A percentile compares a stretch with the other conserved stretches of the same genome.
phyloP scores from a whole-genome alignment of 768 basidiomycete species.

The Pleurotus platypus region DNA sequence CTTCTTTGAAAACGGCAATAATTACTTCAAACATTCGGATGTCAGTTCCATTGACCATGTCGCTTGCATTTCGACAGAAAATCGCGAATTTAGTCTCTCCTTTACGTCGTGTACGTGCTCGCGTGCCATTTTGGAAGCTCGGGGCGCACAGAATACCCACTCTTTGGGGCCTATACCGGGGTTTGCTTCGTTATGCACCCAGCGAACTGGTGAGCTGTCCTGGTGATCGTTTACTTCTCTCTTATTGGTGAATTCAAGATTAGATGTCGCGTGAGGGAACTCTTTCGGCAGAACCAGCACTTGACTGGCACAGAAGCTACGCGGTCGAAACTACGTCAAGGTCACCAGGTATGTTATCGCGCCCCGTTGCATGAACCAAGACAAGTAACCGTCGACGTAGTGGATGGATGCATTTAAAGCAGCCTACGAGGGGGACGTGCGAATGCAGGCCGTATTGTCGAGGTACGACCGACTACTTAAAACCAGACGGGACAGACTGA shows the following conservation, averaged over 20 bases:
- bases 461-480: constrained; percentile 61
- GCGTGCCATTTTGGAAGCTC: constrained; percentile 65
- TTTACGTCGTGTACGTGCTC: constrained; percentile 55
- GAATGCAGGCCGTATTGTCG: constrained; percentile 39
- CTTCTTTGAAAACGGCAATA: too few relatives aligned
- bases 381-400: constrained; percentile 25
- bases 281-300: constrained; percentile 51
- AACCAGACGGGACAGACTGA: constrained; percentile 43
- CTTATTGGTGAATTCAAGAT: constrained; percentile 37
- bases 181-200: constrained; percentile 54
- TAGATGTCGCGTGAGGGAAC: constrained; percentile 46
- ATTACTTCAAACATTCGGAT: too few relatives aligned
- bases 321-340: constrained; percentile 40
- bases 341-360: constrained; percentile 48
- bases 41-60: constrained; percentile 13
- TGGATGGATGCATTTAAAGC: constrained; percentile 56
- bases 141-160: constrained; percentile 75
- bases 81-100: constrained; percentile 52
- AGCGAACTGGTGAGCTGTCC: constrained; percentile 45
- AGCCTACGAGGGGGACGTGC: constrained; percentile 51
- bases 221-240: not conserved
- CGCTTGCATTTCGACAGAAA: constrained; percentile 46
- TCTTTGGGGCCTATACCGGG: constrained; percentile 72
- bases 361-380: not conserved
- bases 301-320: constrained; percentile 53